A percentile compares a stretch with the other conserved stretches of the same genome.
Evolutionary conservation across 176 grass and related monocot genomes (phyloP).

Genomic region (Puccinellia tenuiflora): DNA sequence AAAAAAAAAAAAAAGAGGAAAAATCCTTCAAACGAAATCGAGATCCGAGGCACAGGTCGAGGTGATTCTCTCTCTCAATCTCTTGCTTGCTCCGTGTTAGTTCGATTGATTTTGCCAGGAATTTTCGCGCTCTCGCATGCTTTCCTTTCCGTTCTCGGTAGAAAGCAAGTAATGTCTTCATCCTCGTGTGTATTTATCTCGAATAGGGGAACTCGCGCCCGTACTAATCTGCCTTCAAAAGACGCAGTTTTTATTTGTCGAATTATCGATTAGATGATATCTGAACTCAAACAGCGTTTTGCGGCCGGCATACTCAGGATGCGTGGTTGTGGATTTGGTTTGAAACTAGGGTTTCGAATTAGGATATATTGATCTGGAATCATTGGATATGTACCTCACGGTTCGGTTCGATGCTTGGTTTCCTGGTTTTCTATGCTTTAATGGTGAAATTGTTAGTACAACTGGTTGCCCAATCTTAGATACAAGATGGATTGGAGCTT

Average conservation of each 20-base stretch:
- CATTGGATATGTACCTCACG: neutral
- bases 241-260: neutral
- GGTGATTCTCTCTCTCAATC: neutral
- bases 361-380: neutral
- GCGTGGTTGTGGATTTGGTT: neutral
- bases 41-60: constrained; percentile 24
- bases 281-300: neutral
- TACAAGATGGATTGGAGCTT: neutral
- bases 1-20: neutral
- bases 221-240: neutral
- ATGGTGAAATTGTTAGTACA: neutral
- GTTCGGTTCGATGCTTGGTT: neutral
- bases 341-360: neutral
- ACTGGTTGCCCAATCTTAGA: neutral
- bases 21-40: neutral
- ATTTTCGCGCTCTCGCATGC: neutral
- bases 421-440: neutral
- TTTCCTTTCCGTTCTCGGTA: neutral
- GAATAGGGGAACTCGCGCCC: neutral
- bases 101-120: neutral
- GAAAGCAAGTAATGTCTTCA: neutral
- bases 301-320: neutral
- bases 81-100: neutral
- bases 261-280: no score
- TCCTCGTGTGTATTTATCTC: neutral